Evolutionary conservation across 345 rosid genomes (phyloP), one percentile per base, ranked within the genome.

Genomic region (Ceriops tagal): DNA sequence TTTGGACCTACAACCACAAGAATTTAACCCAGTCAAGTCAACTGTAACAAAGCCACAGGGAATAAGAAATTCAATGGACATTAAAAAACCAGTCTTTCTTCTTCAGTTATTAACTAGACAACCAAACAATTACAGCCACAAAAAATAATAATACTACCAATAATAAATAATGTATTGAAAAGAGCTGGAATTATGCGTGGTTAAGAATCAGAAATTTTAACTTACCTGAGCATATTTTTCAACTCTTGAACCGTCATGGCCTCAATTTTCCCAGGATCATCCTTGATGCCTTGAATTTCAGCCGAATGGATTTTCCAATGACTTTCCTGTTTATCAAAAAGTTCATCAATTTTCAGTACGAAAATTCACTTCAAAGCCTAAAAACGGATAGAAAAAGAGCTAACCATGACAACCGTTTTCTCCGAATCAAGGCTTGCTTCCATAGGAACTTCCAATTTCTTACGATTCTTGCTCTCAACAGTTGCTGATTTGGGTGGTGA

Each of bases 241-340:
- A 93, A 93, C 70, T 91, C 75, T 79, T 81, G 92, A 84, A 85
- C 86, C 0, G 97, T 91, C 96, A 93, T 84, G 0, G 66, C 61
- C 72, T 86, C 91, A 53, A 89, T 81, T 31, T 78, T 83, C 22
- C 67, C 70, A 4, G 66, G 77, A 77, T 79, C 85, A 77, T 82
- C 84, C 71, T 67, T 78, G 58, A 80, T 51, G 68, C 52, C 59
- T 62, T 71, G 78, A 75, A 82, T 69, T 32, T 73, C 82, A 67
- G 65, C 20, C 2, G 68, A 49, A n/a, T 53, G 62, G n/a, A 32
- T 22, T 27, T 68, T 53, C 49, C 34, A 39, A 62, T 8, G 53
- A 66, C 52, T 62, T 65, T 66, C 79, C 82, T 79, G 53, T 3
- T 24, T 0, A 32, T 5, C 16, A 67, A n/a, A 15, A 22, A 19